Evolutionary conservation across 1,284 basidiomycete species (phyloP).

Genomic region (Laetiporus sulphureus): DNA sequence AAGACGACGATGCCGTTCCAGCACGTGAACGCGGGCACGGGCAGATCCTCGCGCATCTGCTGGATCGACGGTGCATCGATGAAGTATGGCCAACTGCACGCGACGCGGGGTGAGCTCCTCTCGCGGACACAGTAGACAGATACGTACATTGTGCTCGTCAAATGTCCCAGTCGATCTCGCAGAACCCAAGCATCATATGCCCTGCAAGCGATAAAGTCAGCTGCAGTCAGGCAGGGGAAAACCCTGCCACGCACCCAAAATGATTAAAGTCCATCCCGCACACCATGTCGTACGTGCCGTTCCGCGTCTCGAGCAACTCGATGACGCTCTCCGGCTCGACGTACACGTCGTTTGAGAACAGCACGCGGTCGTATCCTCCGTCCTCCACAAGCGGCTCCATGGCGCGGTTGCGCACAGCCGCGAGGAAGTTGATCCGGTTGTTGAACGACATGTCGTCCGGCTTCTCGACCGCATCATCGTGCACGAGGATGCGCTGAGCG

Average conservation of each 20-base stretch:
- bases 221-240: not conserved
- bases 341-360: conserved; percentile 47
- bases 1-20: conserved; percentile 58
- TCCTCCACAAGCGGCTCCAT: conserved; percentile 35
- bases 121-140: not conserved
- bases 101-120: not conserved
- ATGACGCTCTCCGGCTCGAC: conserved; percentile 39
- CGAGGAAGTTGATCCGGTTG: conserved; percentile 37
- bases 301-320: conserved; percentile 39
- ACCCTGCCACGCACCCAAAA: conserved; percentile 16
- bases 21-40: conserved; percentile 47
- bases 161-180: conserved; percentile 33
- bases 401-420: conserved; percentile 38
- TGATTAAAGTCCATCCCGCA: conserved; percentile 46
- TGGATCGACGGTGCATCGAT: conserved; percentile 29
- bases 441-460: conserved; percentile 30
- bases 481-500: conserved; percentile 28
- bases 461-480: conserved; percentile 24
- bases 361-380: conserved; percentile 35
- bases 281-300: conserved; percentile 45
- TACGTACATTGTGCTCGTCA: conserved; percentile 29
- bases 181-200: conserved; percentile 45
- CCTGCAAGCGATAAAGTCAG: conserved; percentile 6
- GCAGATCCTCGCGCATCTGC: conserved; percentile 32
- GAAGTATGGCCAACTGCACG: conserved; percentile 42